Evolutionary conservation across 345 rosid genomes (phyloP).

Genomic region (Lenwebbia sp.): DNA sequence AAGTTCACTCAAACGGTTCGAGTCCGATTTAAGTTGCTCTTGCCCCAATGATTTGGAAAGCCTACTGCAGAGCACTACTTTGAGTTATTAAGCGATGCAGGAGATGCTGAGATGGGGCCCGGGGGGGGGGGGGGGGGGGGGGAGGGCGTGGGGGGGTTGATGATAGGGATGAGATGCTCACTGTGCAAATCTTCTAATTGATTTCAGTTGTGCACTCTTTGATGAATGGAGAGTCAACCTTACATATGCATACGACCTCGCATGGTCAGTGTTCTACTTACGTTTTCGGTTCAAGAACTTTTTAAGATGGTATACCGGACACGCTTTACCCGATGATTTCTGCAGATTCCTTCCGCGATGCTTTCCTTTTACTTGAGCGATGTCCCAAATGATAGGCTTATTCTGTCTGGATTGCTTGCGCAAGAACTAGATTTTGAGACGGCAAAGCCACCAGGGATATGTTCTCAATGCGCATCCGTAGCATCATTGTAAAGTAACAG

Average conservation of each 20-base stretch:
- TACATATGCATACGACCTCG: background rate
- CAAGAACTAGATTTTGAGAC: background rate
- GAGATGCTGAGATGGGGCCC: background rate
- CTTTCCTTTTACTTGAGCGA: background rate
- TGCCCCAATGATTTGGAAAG: conserved; percentile 19
- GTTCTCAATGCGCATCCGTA: background rate
- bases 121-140: background rate
- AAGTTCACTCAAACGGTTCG: conserved; percentile 33
- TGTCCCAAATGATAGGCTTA: background rate
- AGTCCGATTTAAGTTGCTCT: conserved; percentile 20
- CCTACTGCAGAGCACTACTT: conserved; percentile 37
- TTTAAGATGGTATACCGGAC: background rate
- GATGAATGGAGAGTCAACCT: background rate
- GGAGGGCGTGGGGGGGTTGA: background rate
- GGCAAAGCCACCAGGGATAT: background rate
- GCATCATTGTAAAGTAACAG: background rate
- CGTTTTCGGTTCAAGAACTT: background rate
- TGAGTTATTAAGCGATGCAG: conserved; percentile 12
- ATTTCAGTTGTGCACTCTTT: background rate
- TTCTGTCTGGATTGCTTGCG: background rate
- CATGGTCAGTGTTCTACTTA: background rate
- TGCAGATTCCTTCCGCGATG: background rate
- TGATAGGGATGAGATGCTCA: background rate
- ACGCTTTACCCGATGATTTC: background rate
- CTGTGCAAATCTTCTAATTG: background rate